These are phyloP conservation scores for Aspergillus egyptiacus DNA, from an alignment of 495 filamentous ascomycete species.

Conservation along the genomic window DNA sequence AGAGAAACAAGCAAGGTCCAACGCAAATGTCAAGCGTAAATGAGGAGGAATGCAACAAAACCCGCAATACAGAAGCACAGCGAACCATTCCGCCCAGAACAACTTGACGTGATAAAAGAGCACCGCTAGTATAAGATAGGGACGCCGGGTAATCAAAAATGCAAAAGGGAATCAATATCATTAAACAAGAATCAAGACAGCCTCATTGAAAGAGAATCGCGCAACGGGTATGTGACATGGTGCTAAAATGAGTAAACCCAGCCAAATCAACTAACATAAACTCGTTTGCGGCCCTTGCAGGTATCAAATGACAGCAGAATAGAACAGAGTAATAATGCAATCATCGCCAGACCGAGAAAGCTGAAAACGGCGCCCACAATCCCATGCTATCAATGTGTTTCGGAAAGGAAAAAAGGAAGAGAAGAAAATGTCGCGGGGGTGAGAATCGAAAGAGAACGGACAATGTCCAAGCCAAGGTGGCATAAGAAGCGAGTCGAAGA, in stretches of 20 bases:
- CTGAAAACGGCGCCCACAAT: conserved; percentile 36
- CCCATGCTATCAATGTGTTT: conserved; percentile 25
- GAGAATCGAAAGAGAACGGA: conserved; percentile 9
- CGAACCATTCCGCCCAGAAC: not conserved
- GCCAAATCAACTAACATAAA: conserved; percentile 10
- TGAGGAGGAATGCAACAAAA: not conserved
- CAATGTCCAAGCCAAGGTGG: conserved; percentile 11
- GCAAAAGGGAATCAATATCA: conserved; percentile 11
- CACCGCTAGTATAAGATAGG: conserved; percentile 4
- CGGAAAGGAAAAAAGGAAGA: conserved; percentile 14
- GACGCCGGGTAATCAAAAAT: conserved; percentile 6
- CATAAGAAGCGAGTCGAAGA: conserved; percentile 23
- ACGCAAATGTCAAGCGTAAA: not conserved
- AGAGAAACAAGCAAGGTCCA: not conserved
- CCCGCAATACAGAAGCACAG: conserved; percentile 1
- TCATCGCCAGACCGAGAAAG: conserved; percentile 30
- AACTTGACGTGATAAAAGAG: not conserved
- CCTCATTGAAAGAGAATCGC: conserved; percentile 3
- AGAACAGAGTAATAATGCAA: conserved; percentile 29
- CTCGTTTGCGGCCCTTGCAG: conserved; percentile 22
- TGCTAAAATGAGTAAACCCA: conserved; percentile 9
- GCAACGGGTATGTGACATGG: conserved; percentile 19
- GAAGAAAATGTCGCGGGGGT: conserved; percentile 6
- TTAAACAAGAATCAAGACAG: conserved; percentile 14
- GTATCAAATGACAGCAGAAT: conserved; percentile 24